A percentile compares a stretch with the other conserved stretches of the same genome.
phyloP scores from a whole-genome alignment of 768 basidiomycete genomes.

The Daedalea quercina region DNA sequence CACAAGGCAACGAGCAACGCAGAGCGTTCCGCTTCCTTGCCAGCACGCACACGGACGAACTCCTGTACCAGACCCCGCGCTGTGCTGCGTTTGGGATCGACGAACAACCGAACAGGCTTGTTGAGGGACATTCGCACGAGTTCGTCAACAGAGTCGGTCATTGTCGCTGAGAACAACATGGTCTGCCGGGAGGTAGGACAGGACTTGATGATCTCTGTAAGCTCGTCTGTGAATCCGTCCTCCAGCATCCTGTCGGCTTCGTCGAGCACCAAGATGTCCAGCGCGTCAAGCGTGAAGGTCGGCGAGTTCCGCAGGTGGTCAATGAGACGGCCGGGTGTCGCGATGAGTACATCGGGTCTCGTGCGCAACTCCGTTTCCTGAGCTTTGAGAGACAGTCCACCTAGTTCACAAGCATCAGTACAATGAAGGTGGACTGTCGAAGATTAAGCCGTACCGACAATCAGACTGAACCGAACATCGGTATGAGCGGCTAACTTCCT shows the following conservation, averaged over 20 bases:
- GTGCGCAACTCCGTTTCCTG: constrained; percentile 83
- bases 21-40: constrained; percentile 70
- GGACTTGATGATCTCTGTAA: constrained; percentile 86
- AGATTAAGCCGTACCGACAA: constrained; percentile 57
- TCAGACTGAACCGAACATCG: constrained; percentile 85
- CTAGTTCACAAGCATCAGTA: constrained; percentile 31
- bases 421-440: background rate
- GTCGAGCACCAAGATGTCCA: constrained; percentile 92
- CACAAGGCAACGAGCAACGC: constrained; percentile 78
- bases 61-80: constrained; percentile 88
- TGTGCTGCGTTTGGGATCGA: constrained; percentile 86
- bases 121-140: constrained; percentile 89
- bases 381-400: constrained; percentile 88
- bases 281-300: constrained; percentile 83
- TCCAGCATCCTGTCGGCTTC: constrained; percentile 98
- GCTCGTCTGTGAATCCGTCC: constrained; percentile 92
- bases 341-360: constrained; percentile 90
- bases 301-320: constrained; percentile 96
- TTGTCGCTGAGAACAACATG: constrained; percentile 98
- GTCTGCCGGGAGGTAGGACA: constrained; percentile 89
- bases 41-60: constrained; percentile 85
- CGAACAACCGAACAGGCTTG: constrained; percentile 90
- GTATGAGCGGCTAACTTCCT: constrained; percentile 79
- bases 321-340: constrained; percentile 88
- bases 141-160: constrained; percentile 95